Evolutionary conservation across 768 basidiomycete genomes (phyloP).

Genomic region (Imleria badia): DNA sequence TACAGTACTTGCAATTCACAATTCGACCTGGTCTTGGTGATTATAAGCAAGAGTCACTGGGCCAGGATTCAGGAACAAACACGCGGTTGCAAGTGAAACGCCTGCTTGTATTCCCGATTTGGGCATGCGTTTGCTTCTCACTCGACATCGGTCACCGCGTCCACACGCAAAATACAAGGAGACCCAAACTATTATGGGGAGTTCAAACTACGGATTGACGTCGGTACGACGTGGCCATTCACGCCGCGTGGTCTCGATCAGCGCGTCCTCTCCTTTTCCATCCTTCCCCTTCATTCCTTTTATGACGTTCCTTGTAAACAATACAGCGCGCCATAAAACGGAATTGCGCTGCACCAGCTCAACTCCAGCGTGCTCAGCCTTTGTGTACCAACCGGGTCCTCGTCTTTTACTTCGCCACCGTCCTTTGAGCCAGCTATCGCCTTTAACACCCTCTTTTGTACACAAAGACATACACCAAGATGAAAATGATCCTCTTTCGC

Average conservation of each 20-base stretch:
- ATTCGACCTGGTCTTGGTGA: constrained; percentile 11
- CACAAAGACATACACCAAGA: neutral
- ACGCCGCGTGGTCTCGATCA: neutral
- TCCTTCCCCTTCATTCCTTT: constrained; percentile 2
- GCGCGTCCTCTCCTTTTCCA: neutral
- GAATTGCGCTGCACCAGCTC: neutral
- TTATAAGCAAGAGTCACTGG: constrained; percentile 6
- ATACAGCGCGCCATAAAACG: constrained; percentile 9
- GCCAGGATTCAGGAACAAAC: neutral
- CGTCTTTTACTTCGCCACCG: neutral
- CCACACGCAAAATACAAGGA: constrained; percentile 15
- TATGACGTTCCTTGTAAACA: constrained; percentile 21
- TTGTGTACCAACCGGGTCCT: constrained; percentile 7
- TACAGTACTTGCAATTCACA: constrained; percentile 13
- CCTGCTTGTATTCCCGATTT: constrained; percentile 32
- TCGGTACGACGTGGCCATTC: no score
- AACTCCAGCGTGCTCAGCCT: neutral
- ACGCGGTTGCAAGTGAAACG: constrained; percentile 9
- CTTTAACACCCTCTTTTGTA: constrained; percentile 3
- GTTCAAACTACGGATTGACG: neutral
- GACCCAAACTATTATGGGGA: neutral
- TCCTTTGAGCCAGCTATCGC: constrained; percentile 15
- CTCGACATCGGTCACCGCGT: no score
- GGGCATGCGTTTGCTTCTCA: constrained; percentile 26
- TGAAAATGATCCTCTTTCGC: constrained; percentile 25